Conservation (phyloP, 2,329 filamentous ascomycete genomes). For the Aspergillus latus region DNA sequence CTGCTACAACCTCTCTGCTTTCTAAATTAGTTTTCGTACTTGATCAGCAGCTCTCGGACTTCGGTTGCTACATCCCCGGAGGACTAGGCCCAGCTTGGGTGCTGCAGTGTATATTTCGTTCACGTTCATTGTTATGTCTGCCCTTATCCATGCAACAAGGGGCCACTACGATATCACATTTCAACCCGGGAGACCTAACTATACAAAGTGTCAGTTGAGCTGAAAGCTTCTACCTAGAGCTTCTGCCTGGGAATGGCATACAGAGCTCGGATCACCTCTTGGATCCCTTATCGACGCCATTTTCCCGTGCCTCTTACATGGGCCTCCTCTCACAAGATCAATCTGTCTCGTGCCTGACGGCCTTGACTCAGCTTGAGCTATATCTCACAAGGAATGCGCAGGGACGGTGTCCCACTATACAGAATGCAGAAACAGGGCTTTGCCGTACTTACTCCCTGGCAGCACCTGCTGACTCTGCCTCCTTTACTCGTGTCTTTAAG, state of each 20-base stretch:
- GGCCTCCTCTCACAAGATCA: background rate
- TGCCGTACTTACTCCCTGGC: conserved; percentile 11
- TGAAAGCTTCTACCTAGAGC: background rate
- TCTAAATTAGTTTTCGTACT: conserved; percentile 1
- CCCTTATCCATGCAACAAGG: background rate
- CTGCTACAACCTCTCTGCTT: background rate
- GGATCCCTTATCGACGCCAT: background rate
- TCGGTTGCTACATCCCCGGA: background rate
- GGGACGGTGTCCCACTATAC: conserved; percentile 15
- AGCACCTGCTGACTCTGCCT: conserved; percentile 22
- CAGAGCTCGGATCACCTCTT: background rate
- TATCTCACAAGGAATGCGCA: conserved; percentile 21
- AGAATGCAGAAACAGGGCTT: conserved; percentile 20
- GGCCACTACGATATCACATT: background rate
- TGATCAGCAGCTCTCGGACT: background rate
- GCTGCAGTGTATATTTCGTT: background rate
- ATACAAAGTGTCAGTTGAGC: background rate
- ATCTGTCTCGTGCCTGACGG: background rate
- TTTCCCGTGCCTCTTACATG: background rate
- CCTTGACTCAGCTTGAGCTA: background rate
- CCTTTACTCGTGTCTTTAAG: conserved; percentile 7
- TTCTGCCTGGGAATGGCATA: background rate
- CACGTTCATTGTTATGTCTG: background rate
- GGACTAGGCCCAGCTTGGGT: conserved; percentile 6
- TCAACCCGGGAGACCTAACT: background rate